Conservation (phyloP, 225 moss, liverwort and hornwort genomes). For the Physcomitrium patens region DNA sequence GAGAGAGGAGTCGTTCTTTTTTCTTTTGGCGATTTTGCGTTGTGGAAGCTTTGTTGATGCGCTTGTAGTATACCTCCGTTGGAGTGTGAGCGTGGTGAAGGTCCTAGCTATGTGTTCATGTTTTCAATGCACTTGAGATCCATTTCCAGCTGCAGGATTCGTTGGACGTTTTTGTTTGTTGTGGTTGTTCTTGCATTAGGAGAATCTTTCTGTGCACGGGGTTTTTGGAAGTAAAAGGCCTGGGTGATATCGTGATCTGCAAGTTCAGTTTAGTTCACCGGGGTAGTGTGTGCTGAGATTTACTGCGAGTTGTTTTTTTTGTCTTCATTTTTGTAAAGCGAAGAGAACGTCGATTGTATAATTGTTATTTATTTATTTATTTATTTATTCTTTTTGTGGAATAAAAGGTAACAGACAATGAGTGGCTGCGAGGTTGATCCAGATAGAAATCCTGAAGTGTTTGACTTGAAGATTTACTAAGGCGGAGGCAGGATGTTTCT, state of each 20-base stretch:
- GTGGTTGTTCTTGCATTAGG: no score
- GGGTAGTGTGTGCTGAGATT: neutral
- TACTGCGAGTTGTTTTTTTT: neutral
- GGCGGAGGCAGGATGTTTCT: neutral
- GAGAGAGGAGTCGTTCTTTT: no score
- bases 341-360: neutral
- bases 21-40: no score
- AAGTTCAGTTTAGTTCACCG: neutral
- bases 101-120: no score
- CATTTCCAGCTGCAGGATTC: no score
- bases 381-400: neutral
- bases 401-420: neutral
- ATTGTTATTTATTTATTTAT: no score
- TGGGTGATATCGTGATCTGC: neutral
- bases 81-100: no score
- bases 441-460: neutral
- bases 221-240: neutral
- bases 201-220: no score
- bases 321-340: slow-evolving; percentile 1
- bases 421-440: neutral
- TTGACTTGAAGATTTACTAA: neutral
- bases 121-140: no score
- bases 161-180: no score
- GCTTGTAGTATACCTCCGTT: no score
- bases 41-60: no score